These are phyloP conservation scores for Talaromyces sp. DNA, from an alignment of 2,329 filamentous ascomycete genomes.

Conservation along the genomic window DNA sequence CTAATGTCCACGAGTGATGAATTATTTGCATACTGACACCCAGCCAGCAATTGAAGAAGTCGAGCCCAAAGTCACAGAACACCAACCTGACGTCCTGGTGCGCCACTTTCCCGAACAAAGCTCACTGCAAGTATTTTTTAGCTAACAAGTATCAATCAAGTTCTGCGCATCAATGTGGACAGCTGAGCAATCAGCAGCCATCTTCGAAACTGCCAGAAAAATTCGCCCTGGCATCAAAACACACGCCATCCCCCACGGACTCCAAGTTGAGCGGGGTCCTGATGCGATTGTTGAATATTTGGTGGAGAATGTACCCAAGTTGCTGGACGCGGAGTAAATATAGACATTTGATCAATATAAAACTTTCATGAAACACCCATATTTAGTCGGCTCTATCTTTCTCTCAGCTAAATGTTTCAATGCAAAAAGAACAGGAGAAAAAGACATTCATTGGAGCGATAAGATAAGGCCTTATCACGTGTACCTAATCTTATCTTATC, in stretches of 20 bases:
- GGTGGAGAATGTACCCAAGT: slow-evolving; percentile 37
- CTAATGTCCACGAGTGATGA: background rate
- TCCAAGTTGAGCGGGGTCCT: slow-evolving; percentile 42
- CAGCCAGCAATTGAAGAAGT: slow-evolving; percentile 52
- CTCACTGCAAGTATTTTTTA: background rate
- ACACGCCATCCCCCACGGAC: slow-evolving; percentile 41
- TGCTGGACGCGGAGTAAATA: slow-evolving; percentile 28
- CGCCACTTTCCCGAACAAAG: background rate
- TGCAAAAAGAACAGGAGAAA: background rate
- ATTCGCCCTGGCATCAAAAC: slow-evolving; percentile 40
- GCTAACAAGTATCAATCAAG: slow-evolving; percentile 30
- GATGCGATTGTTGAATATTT: slow-evolving; percentile 44
- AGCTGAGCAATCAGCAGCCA: slow-evolving; percentile 36
- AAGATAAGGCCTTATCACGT: slow-evolving; percentile 3
- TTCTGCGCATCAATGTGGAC: slow-evolving; percentile 63
- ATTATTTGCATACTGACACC: background rate
- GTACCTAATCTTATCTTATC: slow-evolving; percentile 4
- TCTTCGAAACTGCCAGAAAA: slow-evolving; percentile 36
- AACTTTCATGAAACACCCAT: background rate
- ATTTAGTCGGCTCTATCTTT: background rate
- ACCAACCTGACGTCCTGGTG: slow-evolving; percentile 56
- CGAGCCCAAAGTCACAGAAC: slow-evolving; percentile 49
- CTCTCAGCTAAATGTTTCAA: background rate
- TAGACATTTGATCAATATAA: background rate
- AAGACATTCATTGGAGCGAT: background rate